Percentiles rank a stretch among this genome's conserved stretches.
Evolutionary conservation across 371 early-diverging fungal genomes (phyloP).

Genomic region (Parasitella parasitica): DNA sequence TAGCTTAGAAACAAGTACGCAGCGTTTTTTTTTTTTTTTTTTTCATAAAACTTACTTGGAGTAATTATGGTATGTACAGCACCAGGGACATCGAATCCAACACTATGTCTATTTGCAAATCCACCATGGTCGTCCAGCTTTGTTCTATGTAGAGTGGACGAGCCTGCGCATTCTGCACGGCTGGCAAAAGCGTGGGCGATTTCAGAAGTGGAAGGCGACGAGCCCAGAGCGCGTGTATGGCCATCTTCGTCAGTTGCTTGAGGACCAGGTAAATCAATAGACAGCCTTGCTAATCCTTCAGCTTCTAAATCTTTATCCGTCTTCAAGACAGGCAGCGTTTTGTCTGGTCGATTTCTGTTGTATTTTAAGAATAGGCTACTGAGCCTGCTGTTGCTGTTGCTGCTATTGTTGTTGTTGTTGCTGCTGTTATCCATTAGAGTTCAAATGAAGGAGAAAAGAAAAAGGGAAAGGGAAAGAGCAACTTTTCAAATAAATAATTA

Average conservation of each 20-base stretch:
- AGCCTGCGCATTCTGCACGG: not conserved
- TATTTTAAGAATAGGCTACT: not conserved
- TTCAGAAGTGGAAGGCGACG: not conserved
- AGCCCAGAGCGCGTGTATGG: not conserved
- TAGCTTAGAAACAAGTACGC: not conserved
- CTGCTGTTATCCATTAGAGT: not conserved
- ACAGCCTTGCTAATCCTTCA: conserved; percentile 18
- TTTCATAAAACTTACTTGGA: conserved; percentile 16
- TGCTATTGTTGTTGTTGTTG: not conserved
- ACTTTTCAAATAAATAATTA: not conserved
- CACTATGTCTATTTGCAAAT: conserved; percentile 14
- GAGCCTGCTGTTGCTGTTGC: no score
- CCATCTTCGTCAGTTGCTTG: conserved; percentile 16
- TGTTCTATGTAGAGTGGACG: not conserved
- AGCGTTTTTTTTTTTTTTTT: not conserved
- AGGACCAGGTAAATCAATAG: conserved; percentile 7
- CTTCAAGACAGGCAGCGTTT: conserved; percentile 25
- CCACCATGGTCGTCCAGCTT: not conserved
- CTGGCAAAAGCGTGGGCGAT: not conserved
- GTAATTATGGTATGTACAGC: conserved; percentile 34
- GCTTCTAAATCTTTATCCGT: conserved; percentile 28
- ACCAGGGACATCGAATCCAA: conserved; percentile 37
- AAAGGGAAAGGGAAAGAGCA: not conserved
- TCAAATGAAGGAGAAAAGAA: not conserved
- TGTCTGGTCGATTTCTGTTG: conserved; percentile 1